phyloP scores from a whole-genome alignment of 1,284 basidiomycete species.

The Coriolopsis trogii region DNA sequence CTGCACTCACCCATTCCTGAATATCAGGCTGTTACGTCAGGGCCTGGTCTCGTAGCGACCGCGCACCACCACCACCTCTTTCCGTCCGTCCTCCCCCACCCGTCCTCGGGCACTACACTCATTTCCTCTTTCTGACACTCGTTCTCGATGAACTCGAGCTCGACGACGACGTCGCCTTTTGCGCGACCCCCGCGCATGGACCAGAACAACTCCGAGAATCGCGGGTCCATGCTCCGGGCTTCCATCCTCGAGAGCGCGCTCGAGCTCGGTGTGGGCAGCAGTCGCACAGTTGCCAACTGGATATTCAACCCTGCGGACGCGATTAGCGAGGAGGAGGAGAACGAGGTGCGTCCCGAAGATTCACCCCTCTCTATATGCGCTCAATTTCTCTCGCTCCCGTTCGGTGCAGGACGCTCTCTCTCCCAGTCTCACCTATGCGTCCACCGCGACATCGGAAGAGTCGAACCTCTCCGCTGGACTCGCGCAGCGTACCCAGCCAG shows the following conservation, averaged over 20 bases:
- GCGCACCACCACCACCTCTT: neutral
- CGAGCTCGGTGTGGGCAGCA: slow-evolving; percentile 60
- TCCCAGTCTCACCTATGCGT: slow-evolving; percentile 39
- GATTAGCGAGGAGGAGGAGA: slow-evolving; percentile 48
- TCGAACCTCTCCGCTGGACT: slow-evolving; percentile 29
- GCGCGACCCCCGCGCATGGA: slow-evolving; percentile 19
- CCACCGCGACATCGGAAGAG: slow-evolving; percentile 41
- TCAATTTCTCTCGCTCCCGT: neutral
- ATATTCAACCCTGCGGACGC: slow-evolving; percentile 64
- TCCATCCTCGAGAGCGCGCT: slow-evolving; percentile 73
- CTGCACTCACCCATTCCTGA: neutral
- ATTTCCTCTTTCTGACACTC: slow-evolving; percentile 2
- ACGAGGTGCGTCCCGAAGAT: slow-evolving; percentile 22
- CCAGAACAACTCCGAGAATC: slow-evolving; percentile 31
- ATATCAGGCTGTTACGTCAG: slow-evolving; percentile 9
- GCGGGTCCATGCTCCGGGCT: slow-evolving; percentile 62
- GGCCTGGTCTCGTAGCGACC: slow-evolving; percentile 4
- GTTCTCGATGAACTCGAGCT: slow-evolving; percentile 16
- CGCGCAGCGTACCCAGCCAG: slow-evolving; percentile 27
- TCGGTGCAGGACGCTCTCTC: slow-evolving; percentile 29
- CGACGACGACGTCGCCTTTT: slow-evolving; percentile 15
- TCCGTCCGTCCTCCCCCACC: slow-evolving; percentile 8
- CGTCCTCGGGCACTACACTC: neutral
- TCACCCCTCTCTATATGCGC: slow-evolving; percentile 9
- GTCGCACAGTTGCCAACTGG: slow-evolving; percentile 62